Conservation (phyloP, 768 basidiomycete species). For the Rhodosporidiobolus sp. region DNA sequence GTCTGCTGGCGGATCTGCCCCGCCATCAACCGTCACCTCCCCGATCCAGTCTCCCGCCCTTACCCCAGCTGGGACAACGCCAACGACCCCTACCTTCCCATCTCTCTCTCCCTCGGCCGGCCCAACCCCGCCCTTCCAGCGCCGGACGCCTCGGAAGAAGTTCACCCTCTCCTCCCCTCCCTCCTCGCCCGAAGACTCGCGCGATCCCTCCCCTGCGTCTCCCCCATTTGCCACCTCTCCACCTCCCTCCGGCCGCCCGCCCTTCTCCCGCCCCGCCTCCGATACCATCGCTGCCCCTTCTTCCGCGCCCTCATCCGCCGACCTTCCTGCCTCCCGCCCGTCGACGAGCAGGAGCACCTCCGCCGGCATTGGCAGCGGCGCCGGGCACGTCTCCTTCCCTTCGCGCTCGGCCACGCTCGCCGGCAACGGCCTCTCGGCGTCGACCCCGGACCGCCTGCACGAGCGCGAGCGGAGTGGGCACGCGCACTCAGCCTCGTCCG, state of each 20-base stretch:
- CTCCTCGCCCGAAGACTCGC: slow-evolving; percentile 16
- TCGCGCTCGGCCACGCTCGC: neutral
- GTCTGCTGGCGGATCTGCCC: neutral
- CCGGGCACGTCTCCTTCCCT: neutral
- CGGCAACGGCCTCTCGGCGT: no score
- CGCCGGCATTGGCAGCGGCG: neutral
- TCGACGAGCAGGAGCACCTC: neutral
- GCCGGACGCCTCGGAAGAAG: slow-evolving; percentile 10
- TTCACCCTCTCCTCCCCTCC: slow-evolving; percentile 28
- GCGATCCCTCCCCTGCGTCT: neutral
- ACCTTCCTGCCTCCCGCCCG: neutral
- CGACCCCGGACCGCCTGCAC: no score
- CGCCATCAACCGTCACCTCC: slow-evolving; percentile 2
- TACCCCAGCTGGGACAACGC: neutral
- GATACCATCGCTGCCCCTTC: neutral
- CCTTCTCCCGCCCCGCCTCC: neutral
- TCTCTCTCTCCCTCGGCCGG: neutral
- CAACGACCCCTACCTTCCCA: neutral
- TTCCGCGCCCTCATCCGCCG: no score
- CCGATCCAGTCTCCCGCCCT: neutral
- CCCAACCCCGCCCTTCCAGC: neutral
- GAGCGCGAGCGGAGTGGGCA: neutral
- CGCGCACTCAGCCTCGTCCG: neutral
- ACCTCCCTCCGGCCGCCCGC: neutral
- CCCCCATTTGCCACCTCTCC: neutral